phyloP scores from a whole-genome alignment of 2,329 filamentous ascomycete genomes.

The Ophiostoma perfectum region DNA sequence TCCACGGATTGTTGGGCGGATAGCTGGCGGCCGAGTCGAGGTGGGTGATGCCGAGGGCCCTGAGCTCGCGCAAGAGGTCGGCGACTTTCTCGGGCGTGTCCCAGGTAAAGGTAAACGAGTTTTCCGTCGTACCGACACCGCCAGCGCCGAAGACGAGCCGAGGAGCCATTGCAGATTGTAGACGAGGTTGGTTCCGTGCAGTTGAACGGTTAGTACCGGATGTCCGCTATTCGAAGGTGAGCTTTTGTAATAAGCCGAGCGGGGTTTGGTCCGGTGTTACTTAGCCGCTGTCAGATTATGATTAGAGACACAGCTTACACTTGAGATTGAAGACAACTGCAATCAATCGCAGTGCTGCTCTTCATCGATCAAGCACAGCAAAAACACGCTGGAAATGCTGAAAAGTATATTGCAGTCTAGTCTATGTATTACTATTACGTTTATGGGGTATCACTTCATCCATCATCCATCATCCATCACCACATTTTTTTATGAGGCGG shows the following conservation, averaged over 20 bases:
- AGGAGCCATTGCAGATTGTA: not conserved
- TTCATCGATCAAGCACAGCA: too few relatives aligned
- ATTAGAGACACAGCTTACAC: too few relatives aligned
- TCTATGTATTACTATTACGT: too few relatives aligned
- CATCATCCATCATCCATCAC: not conserved
- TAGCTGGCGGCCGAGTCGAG: slow-evolving; percentile 28
- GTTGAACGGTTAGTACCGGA: not conserved
- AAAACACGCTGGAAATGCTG: too few relatives aligned
- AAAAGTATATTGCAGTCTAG: too few relatives aligned
- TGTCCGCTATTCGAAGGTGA: too few relatives aligned
- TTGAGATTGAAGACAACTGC: too few relatives aligned
- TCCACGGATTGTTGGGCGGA: slow-evolving; percentile 26
- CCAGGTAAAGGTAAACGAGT: slow-evolving; percentile 26
- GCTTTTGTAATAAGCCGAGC: not conserved
- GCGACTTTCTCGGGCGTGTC: slow-evolving; percentile 28
- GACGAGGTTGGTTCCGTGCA: not conserved
- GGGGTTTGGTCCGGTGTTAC: not conserved
- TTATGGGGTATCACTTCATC: not conserved
- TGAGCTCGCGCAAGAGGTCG: slow-evolving; percentile 23
- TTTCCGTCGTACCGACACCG: slow-evolving; percentile 26
- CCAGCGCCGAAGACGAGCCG: slow-evolving; percentile 28
- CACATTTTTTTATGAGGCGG: not conserved
- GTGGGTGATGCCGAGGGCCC: slow-evolving; percentile 24
- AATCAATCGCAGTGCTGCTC: too few relatives aligned
- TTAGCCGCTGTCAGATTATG: not conserved